phyloP scores from a whole-genome alignment of 2,329 filamentous ascomycete genomes.

The Verticillium nubilum region DNA sequence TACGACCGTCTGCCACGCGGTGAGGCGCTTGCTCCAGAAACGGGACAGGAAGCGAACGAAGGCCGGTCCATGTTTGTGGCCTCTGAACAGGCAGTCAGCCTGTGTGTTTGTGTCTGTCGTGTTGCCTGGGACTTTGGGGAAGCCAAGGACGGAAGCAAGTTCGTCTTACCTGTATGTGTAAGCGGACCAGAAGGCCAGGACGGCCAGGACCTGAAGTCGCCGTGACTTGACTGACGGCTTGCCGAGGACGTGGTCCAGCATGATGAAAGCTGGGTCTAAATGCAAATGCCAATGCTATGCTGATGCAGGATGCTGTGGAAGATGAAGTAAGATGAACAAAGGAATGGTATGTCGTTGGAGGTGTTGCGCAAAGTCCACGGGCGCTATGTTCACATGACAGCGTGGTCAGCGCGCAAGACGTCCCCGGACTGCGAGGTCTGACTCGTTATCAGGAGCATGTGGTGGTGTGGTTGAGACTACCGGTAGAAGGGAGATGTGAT shows the following conservation, averaged over 20 bases:
- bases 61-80: slow-evolving; percentile 84
- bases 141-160: slow-evolving; percentile 12
- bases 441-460: background rate
- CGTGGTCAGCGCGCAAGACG: background rate
- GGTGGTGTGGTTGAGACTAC: background rate
- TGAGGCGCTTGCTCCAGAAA: slow-evolving; percentile 64
- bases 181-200: slow-evolving; percentile 84
- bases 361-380: background rate
- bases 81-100: slow-evolving; percentile 42
- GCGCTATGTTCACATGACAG: background rate
- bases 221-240: slow-evolving; percentile 87
- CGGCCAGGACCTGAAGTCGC: slow-evolving; percentile 85
- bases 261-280: slow-evolving; percentile 18
- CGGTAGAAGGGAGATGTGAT: background rate
- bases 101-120: background rate
- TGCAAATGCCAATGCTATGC: background rate
- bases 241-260: slow-evolving; percentile 86
- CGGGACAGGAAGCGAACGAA: slow-evolving; percentile 65
- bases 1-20: slow-evolving; percentile 84
- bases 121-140: background rate
- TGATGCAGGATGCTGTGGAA: background rate
- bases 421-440: background rate
- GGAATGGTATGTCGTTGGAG: background rate
- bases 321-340: background rate
- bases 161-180: slow-evolving; percentile 53